Conservation (phyloP, 192 early-diverging fungal genomes). For the Podila horticola region DNA sequence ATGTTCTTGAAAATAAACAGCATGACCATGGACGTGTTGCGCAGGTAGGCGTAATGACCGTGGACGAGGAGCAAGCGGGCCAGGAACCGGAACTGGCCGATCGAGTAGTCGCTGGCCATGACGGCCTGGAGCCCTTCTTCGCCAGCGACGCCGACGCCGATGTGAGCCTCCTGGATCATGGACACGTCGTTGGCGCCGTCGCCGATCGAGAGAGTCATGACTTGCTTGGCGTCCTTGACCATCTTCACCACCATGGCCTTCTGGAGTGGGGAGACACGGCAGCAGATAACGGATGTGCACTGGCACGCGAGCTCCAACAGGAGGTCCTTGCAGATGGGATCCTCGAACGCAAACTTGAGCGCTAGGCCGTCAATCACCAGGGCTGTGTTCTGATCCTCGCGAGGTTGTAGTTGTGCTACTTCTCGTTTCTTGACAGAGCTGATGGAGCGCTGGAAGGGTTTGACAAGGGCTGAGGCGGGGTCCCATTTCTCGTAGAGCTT, state of each 20-base stretch:
- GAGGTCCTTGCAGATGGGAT: slow-evolving; percentile 48
- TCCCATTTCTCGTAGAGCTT: slow-evolving; percentile 5
- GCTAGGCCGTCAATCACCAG: slow-evolving; percentile 80
- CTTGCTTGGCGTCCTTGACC: slow-evolving; percentile 70
- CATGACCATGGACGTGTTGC: slow-evolving; percentile 69
- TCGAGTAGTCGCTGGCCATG: slow-evolving; percentile 80
- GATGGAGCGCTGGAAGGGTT: slow-evolving; percentile 3
- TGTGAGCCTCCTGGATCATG: slow-evolving; percentile 86
- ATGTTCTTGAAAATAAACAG: slow-evolving; percentile 84
- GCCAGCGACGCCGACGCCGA: slow-evolving; percentile 81
- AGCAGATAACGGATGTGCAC: slow-evolving; percentile 78
- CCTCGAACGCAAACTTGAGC: slow-evolving; percentile 64
- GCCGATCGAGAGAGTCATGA: slow-evolving; percentile 80
- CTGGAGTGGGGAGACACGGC: slow-evolving; percentile 81
- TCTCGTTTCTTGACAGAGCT: slow-evolving; percentile 4
- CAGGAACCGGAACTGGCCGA: slow-evolving; percentile 77
- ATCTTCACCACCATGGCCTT: slow-evolving; percentile 80
- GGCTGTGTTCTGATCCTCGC: slow-evolving; percentile 40
- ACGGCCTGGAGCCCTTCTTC: slow-evolving; percentile 83
- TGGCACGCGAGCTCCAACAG: slow-evolving; percentile 64
- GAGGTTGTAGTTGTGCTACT: neutral
- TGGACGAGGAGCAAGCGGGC: slow-evolving; percentile 74
- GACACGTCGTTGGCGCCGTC: slow-evolving; percentile 88
- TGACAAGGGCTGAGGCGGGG: neutral
- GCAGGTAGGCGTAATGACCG: slow-evolving; percentile 72